Conservation (phyloP, 331 rosid genomes). For the Rosa hybrid region DNA sequence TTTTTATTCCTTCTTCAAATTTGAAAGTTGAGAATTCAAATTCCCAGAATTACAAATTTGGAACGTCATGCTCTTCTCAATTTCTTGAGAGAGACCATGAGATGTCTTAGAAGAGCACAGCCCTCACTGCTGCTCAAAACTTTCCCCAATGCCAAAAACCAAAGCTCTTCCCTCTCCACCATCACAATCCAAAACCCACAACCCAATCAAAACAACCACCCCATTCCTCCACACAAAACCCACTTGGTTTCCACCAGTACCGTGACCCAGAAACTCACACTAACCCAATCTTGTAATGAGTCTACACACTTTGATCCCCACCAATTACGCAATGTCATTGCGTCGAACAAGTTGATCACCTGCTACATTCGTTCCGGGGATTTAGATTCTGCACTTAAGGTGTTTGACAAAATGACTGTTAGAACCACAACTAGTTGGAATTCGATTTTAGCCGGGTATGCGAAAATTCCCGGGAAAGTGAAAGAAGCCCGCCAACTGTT, state of each 20-base stretch:
- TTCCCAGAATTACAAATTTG: too few species aligned
- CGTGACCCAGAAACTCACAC: too few species aligned
- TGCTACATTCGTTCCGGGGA: conserved; percentile 48
- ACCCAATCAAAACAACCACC: conserved; percentile 15
- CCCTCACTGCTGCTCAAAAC: conserved; percentile 7
- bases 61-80: not conserved
- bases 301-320: conserved; percentile 18
- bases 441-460: conserved; percentile 50
- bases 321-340: conserved; percentile 22
- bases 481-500: conserved; percentile 51
- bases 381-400: conserved; percentile 50
- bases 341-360: conserved; percentile 56
- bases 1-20: not conserved
- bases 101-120: conserved; percentile 25
- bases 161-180: conserved; percentile 16
- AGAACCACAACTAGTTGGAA: conserved; percentile 73
- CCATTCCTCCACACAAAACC: conserved; percentile 22
- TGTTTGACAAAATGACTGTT: conserved; percentile 50
- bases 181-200: conserved; percentile 18
- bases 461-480: conserved; percentile 44
- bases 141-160: conserved; percentile 25
- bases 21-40: too few species aligned
- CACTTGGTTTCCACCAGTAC: conserved; percentile 20
- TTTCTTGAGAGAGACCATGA: conserved; percentile 5
- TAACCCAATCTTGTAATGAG: conserved; percentile 2